Percentiles rank a stretch among this genome's conserved stretches.
These are phyloP conservation scores for Starmerella geochares DNA, from an alignment of 805 yeast genomes.

Conservation along the genomic window DNA sequence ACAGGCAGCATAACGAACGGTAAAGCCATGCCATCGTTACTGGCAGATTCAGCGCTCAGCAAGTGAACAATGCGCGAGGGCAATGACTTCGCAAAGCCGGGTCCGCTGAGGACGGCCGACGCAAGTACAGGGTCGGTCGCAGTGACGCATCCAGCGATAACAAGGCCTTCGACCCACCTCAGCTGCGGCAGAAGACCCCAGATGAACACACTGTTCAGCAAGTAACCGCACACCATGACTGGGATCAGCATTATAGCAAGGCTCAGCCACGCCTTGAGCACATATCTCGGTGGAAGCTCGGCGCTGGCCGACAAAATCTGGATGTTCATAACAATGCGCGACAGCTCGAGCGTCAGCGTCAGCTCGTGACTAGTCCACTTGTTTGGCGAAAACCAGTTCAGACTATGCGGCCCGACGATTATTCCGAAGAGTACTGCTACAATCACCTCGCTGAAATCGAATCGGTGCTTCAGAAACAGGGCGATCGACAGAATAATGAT, in stretches of 20 bases:
- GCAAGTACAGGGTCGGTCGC: conserved; percentile 61
- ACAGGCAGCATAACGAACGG: conserved; percentile 59
- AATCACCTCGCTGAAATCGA: conserved; percentile 85
- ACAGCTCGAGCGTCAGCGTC: conserved; percentile 19
- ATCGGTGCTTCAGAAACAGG: conserved; percentile 66
- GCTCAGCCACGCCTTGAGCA: conserved; percentile 49
- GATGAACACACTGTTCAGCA: conserved; percentile 51
- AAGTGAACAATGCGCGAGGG: conserved; percentile 54
- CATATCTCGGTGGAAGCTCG: conserved; percentile 58
- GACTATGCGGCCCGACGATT: conserved; percentile 77
- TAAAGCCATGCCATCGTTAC: conserved; percentile 53
- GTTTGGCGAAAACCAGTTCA: conserved; percentile 71
- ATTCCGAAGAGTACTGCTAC: conserved; percentile 77
- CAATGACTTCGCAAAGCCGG: conserved; percentile 55
- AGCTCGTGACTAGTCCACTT: conserved; percentile 67
- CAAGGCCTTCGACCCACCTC: conserved; percentile 44
- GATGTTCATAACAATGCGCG: conserved; percentile 55
- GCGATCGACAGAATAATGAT: conserved; percentile 75
- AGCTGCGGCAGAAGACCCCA: conserved; percentile 53
- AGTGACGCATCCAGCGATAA: conserved; percentile 61
- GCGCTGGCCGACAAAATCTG: conserved; percentile 67
- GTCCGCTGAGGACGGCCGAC: conserved; percentile 50
- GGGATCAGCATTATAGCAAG: conserved; percentile 51
- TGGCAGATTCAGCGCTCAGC: conserved; percentile 61
- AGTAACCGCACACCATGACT: conserved; percentile 64